These are phyloP conservation scores for Volvariella volvacea DNA, from an alignment of 1,284 basidiomycete species.

Conservation along the genomic window DNA sequence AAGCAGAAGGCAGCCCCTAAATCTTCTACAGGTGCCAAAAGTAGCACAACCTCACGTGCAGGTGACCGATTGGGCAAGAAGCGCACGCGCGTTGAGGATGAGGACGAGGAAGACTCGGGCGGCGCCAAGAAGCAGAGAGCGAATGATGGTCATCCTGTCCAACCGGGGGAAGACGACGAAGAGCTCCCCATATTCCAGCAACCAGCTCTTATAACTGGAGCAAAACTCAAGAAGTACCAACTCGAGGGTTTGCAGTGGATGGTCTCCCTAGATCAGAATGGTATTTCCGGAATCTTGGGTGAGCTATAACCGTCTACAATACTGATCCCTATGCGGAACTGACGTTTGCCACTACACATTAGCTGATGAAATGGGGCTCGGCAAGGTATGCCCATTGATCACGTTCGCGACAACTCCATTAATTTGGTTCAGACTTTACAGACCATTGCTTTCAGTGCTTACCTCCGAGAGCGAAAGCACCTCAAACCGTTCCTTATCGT, in stretches of 20 bases:
- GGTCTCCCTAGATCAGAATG: conserved; percentile 88
- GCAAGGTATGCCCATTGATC: conserved; percentile 51
- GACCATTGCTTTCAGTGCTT: conserved; percentile 88
- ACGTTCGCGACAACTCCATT: neutral
- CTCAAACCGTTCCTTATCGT: conserved; percentile 85
- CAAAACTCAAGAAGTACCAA: conserved; percentile 85
- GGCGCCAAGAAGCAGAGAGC: conserved; percentile 26
- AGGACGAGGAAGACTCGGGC: conserved; percentile 19
- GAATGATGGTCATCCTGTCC: conserved; percentile 8
- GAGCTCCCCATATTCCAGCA: conserved; percentile 50
- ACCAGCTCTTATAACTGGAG: conserved; percentile 79
- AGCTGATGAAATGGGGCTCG: conserved; percentile 94
- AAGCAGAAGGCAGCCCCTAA: conserved; percentile 13
- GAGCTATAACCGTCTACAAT: too few species aligned
- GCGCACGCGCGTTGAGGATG: conserved; percentile 25
- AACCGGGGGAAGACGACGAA: conserved; percentile 15
- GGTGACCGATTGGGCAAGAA: conserved; percentile 22
- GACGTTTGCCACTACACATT: too few species aligned
- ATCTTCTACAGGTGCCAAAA: conserved; percentile 4
- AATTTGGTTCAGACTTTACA: conserved; percentile 68
- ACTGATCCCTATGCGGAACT: too few species aligned
- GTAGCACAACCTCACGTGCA: conserved; percentile 1
- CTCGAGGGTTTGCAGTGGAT: conserved; percentile 97
- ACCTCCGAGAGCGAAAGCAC: conserved; percentile 73
- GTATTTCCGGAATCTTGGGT: conserved; percentile 91